phyloP scores from a whole-genome alignment of 345 rosid species.

The Pistacia integerrima region DNA sequence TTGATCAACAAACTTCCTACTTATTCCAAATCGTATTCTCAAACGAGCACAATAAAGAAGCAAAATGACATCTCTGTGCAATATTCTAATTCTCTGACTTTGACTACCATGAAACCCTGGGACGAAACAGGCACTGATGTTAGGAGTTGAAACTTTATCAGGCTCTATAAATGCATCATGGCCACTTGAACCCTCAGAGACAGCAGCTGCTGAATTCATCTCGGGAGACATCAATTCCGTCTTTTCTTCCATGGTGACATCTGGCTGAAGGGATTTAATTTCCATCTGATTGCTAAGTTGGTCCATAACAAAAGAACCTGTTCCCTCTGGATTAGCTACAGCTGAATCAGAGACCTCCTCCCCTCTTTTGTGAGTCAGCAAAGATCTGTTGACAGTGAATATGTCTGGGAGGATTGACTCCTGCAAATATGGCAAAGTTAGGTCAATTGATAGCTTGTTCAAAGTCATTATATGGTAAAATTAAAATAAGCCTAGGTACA shows the following conservation, averaged over 20 bases:
- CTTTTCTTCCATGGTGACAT: conserved; percentile 60
- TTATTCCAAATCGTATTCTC: conserved; percentile 67
- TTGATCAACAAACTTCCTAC: conserved; percentile 46
- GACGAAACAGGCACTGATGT: conserved; percentile 50
- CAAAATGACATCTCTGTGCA: conserved; percentile 43
- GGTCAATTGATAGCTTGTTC: neutral
- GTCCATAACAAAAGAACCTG: conserved; percentile 58
- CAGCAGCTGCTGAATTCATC: conserved; percentile 30
- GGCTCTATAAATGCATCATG: conserved; percentile 51
- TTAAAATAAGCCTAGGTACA: no score
- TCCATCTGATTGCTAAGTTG: conserved; percentile 45
- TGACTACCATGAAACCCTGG: conserved; percentile 53
- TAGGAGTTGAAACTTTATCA: conserved; percentile 49
- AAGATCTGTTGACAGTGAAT: conserved; percentile 41
- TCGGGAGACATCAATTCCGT: conserved; percentile 24
- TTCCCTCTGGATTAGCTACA: conserved; percentile 23
- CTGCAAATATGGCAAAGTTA: conserved; percentile 34
- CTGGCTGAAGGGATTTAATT: conserved; percentile 37
- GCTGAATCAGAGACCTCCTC: neutral
- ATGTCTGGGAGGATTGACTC: conserved; percentile 82
- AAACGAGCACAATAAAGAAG: conserved; percentile 57
- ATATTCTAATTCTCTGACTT: conserved; percentile 37
- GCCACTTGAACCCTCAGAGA: conserved; percentile 42
- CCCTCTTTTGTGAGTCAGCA: no score
- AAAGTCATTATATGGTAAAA: neutral